phyloP scores from a whole-genome alignment of 176 grass and related monocot species.

The Zoysia japonica region DNA sequence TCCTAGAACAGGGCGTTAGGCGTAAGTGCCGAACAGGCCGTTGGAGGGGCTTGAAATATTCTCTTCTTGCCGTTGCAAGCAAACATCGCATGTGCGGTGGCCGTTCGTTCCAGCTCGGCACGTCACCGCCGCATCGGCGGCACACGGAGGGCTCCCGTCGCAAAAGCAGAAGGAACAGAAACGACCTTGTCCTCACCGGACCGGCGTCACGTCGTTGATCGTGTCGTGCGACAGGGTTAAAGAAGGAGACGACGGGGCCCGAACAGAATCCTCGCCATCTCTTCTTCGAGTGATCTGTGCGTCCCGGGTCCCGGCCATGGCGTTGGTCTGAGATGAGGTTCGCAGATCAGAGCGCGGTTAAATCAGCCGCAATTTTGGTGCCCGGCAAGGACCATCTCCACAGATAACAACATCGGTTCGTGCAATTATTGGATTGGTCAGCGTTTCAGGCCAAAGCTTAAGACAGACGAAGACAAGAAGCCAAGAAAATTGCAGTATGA shows the following conservation, averaged over 20 bases:
- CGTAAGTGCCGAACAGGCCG: constrained; percentile 29
- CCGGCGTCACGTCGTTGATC: constrained; percentile 45
- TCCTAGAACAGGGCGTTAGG: background rate
- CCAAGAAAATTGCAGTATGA: background rate
- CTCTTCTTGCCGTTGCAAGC: background rate
- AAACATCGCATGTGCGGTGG: constrained; percentile 33
- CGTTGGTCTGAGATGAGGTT: constrained; percentile 1
- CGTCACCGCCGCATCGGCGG: constrained; percentile 16
- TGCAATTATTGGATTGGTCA: constrained; percentile 4
- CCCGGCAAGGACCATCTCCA: background rate
- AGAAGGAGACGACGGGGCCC: constrained; percentile 13
- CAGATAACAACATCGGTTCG: background rate
- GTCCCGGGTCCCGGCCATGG: background rate
- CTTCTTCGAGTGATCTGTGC: background rate
- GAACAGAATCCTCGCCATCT: background rate
- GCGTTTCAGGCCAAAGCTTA: constrained; percentile 2
- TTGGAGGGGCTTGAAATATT: constrained; percentile 5
- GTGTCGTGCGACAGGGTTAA: constrained; percentile 16
- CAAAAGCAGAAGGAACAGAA: constrained; percentile 35
- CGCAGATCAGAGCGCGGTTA: background rate
- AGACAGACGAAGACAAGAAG: background rate
- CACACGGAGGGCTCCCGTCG: constrained; percentile 2
- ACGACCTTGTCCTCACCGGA: constrained; percentile 20
- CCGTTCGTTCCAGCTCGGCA: constrained; percentile 38
- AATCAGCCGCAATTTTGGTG: constrained; percentile 39